Conservation (phyloP, 2,329 filamentous ascomycete species). For the Epichloe gansuensis region DNA sequence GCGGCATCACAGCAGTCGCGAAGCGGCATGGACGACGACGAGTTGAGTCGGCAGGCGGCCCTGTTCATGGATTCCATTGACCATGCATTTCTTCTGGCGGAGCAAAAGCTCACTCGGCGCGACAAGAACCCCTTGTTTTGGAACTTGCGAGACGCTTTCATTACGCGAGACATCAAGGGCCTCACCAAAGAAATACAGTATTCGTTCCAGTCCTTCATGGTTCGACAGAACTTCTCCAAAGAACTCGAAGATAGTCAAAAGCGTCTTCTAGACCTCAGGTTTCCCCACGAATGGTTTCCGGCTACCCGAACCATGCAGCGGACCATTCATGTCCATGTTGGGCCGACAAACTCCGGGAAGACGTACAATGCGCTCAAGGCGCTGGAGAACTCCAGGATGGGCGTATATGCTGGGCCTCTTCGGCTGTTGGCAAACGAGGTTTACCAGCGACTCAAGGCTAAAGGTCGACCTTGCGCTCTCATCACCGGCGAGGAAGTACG, state of each 20-base stretch:
- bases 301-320: conserved; percentile 67
- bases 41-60: conserved; percentile 30
- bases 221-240: conserved; percentile 42
- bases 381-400: conserved; percentile 60
- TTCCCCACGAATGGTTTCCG: conserved; percentile 85
- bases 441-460: conserved; percentile 72
- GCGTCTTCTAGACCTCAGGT: conserved; percentile 68
- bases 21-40: conserved; percentile 21
- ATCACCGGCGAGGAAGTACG: conserved; percentile 86
- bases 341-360: conserved; percentile 95
- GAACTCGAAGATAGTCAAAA: conserved; percentile 46
- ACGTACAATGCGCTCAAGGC: conserved; percentile 87
- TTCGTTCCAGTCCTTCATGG: conserved; percentile 53
- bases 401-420: conserved; percentile 84
- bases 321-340: conserved; percentile 83
- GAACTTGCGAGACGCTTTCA: conserved; percentile 46
- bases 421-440: conserved; percentile 86
- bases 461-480: conserved; percentile 64
- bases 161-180: conserved; percentile 35
- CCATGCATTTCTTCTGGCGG: conserved; percentile 32
- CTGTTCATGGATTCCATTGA: conserved; percentile 34
- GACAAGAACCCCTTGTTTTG: conserved; percentile 42
- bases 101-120: conserved; percentile 23
- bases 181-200: conserved; percentile 49
- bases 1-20: conserved; percentile 12